Base-by-base conservation (phyloP, 768 basidiomycete species). In the Hericium erinaceus region DNA sequence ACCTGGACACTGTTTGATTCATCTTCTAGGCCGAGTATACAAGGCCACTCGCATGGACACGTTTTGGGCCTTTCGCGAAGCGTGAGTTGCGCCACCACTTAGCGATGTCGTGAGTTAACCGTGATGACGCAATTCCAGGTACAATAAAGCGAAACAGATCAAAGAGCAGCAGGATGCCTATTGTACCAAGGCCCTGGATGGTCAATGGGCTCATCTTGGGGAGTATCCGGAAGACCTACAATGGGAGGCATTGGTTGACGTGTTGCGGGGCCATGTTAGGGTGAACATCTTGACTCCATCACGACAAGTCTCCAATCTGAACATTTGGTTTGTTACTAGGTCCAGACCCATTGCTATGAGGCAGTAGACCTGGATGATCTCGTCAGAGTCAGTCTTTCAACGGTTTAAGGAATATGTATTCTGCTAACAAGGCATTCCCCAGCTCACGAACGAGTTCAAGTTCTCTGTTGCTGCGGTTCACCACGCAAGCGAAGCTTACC, bases 371-470 rank as follows among this genome's bases (percentile, higher is more conserved):
- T 87, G n/a, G 84, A 74, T 50, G 70, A 70, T 51, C 63, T 75
- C 46, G 69, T 74, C 39, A 61, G 74, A 56, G 72, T 73, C 5
- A 37, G 11, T 50, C 40, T 57, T 7, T 11, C 39, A 4, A 18
- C 13, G 28, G 15, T 9, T 6, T 15, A 26, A 2, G 22, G 26
- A 12, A 48, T 48, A 18, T 4, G 33, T 33, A 7, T 10, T 33
- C 28, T 22, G 16, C 39, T 48, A 16, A 48, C 38, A 22, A 20
- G 16, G 58, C 50, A 54, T 54, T 7, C 56, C 50, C n/a, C 33
- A 93, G 82, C 77, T 97, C 52, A 84, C 90, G 39, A 90, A 95
- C 67, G 94, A 97, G 70, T 98, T 95, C 75, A 73, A 91, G 64
- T 93, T 92, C 66, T 79, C 83, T 1, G 76, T 94, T 28, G 81